Base-by-base conservation (phyloP, 345 rosid genomes). In the Linum lewisii region DNA sequence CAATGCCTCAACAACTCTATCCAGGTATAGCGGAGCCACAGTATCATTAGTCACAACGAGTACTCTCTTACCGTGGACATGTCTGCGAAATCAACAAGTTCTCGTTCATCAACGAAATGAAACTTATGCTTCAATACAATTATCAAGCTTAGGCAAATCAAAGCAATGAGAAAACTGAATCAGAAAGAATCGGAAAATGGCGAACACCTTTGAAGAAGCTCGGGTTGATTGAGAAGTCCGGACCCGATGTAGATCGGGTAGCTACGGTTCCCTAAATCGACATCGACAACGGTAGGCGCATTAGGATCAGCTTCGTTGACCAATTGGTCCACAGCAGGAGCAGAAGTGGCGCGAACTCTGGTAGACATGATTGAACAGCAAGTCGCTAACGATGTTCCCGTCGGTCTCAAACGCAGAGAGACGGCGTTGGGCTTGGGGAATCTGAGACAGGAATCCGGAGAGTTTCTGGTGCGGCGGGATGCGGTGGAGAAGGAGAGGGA, bases 171-270 rank as follows among this genome's bases (percentile, higher is more conserved):
- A 49, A 49, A 10, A 18, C 3, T 60, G 11, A 45, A 16, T 2
- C 22, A n/a, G 45, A 29, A 29, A 29, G 6, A 29, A 32, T 11
- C 25, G 25, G 21, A 51, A 51, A 51, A 7, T 51, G 24, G 55
- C 2, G 19, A 24, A n/a, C 23, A 89, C 97, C 85, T 85, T 76
- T 90, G 97, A 24, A 93, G 87, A 63, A 93, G 80, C 7, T 82
- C 72, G 14, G 90, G 85, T 22, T 77, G 96, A 69, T 90, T 74
- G 21, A 93, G 96, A 61, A 93, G 79, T 1, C 90, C 92, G 59
- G 97, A 79, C 45, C 97, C 97, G 49, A 93, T 93, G 57, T 93
- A 90, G 66, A 93, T 90, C 55, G 97, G 99, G 66, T 93, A 93
- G 70, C 97, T 93, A 68, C 99, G 85, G 66, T 69, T 50, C 14